Base-by-base conservation (phyloP, 2,329 filamentous ascomycete genomes). In the Orbilia brochopaga region DNA sequence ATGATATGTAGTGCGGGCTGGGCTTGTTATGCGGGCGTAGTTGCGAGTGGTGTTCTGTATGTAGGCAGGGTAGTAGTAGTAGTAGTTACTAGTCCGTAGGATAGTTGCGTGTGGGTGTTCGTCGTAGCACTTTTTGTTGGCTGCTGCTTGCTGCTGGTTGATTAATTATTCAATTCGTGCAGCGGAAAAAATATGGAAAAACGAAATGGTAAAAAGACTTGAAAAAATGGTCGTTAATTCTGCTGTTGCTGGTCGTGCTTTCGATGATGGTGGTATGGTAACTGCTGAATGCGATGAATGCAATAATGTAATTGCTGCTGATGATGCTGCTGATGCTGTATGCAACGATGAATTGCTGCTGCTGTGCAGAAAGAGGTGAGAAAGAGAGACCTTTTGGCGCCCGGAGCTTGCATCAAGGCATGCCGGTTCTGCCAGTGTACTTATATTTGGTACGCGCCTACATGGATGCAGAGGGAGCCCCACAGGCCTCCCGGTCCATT, bases 361-460 rank as follows among this genome's bases (percentile, higher is more conserved):
- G 17, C 3, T 15, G 44, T 62, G 42, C 27, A 56, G 53, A 51
- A 54, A 54, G 30, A 30, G 54, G 44, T 21, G 44, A 48, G 44
- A 48, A 17, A 72, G 51, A 72, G 67, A 72, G 67, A 72, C 67
- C 67, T 72, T 63, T 72, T 72, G 67, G 67, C 67, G 67, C 67
- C 66, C 67, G 67, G 67, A 72, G 67, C 67, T 72, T 72, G 67
- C 67, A 72, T 72, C 60, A 72, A 72, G 52, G 67, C 60, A 72
- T 72, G 67, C 67, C 67, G 67, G 67, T 72, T 50, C 60, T 72
- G 67, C 67, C 67, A 37, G 67, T 72, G 67, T 72, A 72, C 67
- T 72, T 72, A 72, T 72, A 72, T 72, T 72, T 72, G 67, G 67
- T 72, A 72, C 67, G 67, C 67, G 67, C 67, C 67, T 65, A 72